Conservation (phyloP, 1,139 yeast species). For the Zygoascus meyerae region DNA sequence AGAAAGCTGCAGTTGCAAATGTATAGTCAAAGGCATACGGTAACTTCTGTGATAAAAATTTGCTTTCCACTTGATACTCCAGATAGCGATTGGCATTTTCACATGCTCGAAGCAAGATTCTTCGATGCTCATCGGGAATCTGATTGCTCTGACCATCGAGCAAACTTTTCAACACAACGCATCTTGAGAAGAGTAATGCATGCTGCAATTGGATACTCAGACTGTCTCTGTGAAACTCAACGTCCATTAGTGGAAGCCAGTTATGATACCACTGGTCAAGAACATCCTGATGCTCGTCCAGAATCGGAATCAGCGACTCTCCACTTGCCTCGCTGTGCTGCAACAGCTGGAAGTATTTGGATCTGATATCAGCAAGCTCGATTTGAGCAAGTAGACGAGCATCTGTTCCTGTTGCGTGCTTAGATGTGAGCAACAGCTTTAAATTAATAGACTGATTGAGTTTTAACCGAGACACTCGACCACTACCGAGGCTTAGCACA, state of each 20-base stretch:
- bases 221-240: constrained; percentile 5
- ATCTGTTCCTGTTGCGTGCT: constrained; percentile 4
- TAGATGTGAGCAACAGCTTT: neutral
- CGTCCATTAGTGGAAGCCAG: constrained; percentile 2
- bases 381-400: constrained; percentile 9
- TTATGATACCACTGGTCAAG: constrained; percentile 8
- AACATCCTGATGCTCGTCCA: constrained; percentile 5
- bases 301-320: neutral
- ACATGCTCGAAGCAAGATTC: constrained; percentile 5
- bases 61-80: neutral
- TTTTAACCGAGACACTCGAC: neutral
- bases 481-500: constrained; percentile 6
- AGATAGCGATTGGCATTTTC: constrained; percentile 6
- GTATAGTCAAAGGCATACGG: constrained; percentile 10
- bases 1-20: constrained; percentile 10
- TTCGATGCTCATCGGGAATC: constrained; percentile 3
- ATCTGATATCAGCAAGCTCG: constrained; percentile 10
- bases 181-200: constrained; percentile 9
- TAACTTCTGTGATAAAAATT: constrained; percentile 1
- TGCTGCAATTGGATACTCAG: constrained; percentile 9
- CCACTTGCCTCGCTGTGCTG: neutral
- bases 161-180: constrained; percentile 7
- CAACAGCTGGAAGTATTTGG: constrained; percentile 2
- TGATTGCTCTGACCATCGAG: constrained; percentile 2
- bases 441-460: neutral